Conservation (phyloP, 495 filamentous ascomycete genomes). For the Oidiodendron maius region DNA sequence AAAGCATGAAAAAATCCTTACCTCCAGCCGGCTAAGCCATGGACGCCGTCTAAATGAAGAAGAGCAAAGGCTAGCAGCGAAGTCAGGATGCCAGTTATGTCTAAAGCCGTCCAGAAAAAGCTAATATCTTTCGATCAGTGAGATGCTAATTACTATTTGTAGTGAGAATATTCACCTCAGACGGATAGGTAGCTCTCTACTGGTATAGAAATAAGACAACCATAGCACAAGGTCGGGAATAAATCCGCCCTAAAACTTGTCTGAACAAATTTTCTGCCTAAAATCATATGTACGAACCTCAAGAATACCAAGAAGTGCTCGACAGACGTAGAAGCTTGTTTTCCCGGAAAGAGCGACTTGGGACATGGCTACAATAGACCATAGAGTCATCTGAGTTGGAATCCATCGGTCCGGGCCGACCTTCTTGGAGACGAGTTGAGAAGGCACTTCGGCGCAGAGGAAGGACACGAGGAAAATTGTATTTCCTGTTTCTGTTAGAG, state of each 20-base stretch:
- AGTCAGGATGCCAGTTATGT: slow-evolving; percentile 57
- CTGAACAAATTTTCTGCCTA: no score
- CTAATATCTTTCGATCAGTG: slow-evolving; percentile 11
- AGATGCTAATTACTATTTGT: background rate
- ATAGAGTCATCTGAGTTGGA: slow-evolving; percentile 71
- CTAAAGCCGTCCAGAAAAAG: slow-evolving; percentile 68
- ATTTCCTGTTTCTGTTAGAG: no score
- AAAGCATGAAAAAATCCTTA: no score
- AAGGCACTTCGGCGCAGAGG: slow-evolving; percentile 66
- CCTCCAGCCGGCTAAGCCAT: slow-evolving; percentile 75
- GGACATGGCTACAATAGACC: slow-evolving; percentile 65
- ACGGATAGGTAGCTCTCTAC: slow-evolving; percentile 60
- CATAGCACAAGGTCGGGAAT: slow-evolving; percentile 53
- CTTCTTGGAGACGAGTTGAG: slow-evolving; percentile 67
- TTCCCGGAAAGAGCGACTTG: slow-evolving; percentile 60
- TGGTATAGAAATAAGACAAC: slow-evolving; percentile 73
- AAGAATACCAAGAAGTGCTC: slow-evolving; percentile 64
- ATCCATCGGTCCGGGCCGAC: slow-evolving; percentile 83
- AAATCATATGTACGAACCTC: no score
- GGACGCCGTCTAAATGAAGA: slow-evolving; percentile 56
- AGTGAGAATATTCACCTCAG: slow-evolving; percentile 27
- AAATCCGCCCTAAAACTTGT: slow-evolving; percentile 50
- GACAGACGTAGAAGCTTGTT: slow-evolving; percentile 54
- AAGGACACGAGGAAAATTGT: slow-evolving; percentile 67
- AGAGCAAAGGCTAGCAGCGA: slow-evolving; percentile 69